Evolutionary conservation across 1,284 basidiomycete genomes (phyloP).

Genomic region (Phaffia rhodozyma): DNA sequence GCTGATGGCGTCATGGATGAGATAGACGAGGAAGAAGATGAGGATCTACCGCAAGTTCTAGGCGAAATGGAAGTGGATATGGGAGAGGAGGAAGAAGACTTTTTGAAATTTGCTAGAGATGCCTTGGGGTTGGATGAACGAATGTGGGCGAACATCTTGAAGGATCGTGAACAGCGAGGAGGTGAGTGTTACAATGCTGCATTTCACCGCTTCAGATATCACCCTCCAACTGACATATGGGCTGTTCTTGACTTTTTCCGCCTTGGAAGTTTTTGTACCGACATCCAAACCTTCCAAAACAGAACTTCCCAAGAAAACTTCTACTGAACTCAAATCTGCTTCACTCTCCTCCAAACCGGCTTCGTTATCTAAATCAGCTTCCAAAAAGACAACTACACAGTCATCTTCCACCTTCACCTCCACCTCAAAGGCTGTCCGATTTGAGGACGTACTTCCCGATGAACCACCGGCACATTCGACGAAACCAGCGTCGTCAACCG

Average conservation of each 20-base stretch:
- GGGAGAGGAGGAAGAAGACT: conserved; percentile 79
- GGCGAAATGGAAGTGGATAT: conserved; percentile 74
- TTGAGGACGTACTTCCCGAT: not conserved
- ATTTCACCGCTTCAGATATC: not conserved
- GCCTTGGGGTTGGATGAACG: conserved; percentile 70
- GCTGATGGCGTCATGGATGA: conserved; percentile 24
- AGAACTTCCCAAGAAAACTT: conserved; percentile 19
- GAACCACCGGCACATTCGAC: conserved; percentile 12
- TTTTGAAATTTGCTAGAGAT: conserved; percentile 80
- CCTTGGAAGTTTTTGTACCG: not conserved
- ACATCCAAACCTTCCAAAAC: not conserved
- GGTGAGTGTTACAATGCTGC: conserved; percentile 41
- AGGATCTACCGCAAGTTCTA: conserved; percentile 61
- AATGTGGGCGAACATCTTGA: conserved; percentile 69
- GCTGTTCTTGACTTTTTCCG: not conserved
- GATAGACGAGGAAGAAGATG: conserved; percentile 51
- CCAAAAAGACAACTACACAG: not conserved
- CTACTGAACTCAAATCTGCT: conserved; percentile 20
- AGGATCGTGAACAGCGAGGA: conserved; percentile 58
- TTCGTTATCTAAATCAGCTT: not conserved
- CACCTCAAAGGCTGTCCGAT: conserved; percentile 7
- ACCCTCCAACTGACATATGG: not conserved
- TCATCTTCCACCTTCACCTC: not conserved
- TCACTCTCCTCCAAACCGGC: conserved; percentile 2
- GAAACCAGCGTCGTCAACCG: too few relatives aligned